Base-by-base conservation (phyloP, 1,139 yeast genomes). In the Yamadazyma pseudoaaseri region DNA sequence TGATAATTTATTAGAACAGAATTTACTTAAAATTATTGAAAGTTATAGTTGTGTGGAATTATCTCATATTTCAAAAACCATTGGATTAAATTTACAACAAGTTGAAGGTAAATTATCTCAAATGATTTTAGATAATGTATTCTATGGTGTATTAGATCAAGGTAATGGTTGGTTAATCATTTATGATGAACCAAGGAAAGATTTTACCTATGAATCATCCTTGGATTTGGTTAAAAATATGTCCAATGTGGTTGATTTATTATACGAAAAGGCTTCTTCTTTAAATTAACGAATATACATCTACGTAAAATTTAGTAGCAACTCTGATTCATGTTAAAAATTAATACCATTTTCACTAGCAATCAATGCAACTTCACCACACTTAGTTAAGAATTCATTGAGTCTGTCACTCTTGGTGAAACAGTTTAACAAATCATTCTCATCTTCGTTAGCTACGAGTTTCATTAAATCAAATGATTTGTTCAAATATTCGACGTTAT, bases 151-250 rank as follows among this genome's bases (percentile, higher is more conserved):
- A 29, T 72, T 92, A 50, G 98, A 92, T 59, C 99, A 92, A 67
- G 98, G 98, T 29, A 90, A 90, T 56, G 98, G 98, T 5, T 92
- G 97, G 96, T 75, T 92, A 48, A 82, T 89, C 48, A 79, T 92
- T 39, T 92, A 86, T 53, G 95, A 87, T 42, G 87, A 90, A 54
- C 96, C 96, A 30, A 79, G 78, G 54, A 79, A 81, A 43, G 97
- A 92, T 59, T 86, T 89, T 27, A 82, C 95, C 29, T 94, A 92
- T 54, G 95, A 85, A 45, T 81, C 92, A 31, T 86, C 95, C 25
- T 75, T 92, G 46, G 95, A 86, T 39, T 78, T 95, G 50, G 80
- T 94, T 37, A 86, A 85, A 57, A 86, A 86, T 54, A 81, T 92
- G 79, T 83, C 94, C 21, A 77, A 70, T 41, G 97, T 84, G 20